A percentile compares a stretch with the other conserved stretches of the same genome.
Evolutionary conservation across 768 basidiomycete genomes (phyloP).

Genomic region (Tulasnella sp.): DNA sequence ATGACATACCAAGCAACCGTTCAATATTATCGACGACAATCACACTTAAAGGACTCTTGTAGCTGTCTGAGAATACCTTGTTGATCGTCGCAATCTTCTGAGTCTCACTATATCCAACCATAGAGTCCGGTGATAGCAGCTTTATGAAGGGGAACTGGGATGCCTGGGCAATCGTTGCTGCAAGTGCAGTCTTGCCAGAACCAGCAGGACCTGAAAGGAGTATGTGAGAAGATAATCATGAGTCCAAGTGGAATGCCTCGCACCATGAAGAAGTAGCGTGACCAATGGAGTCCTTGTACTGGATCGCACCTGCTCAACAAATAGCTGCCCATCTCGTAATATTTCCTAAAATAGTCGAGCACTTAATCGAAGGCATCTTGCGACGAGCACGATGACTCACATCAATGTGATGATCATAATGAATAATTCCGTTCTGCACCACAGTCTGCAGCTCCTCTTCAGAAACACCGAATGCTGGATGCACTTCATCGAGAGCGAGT

Average conservation of each 20-base stretch:
- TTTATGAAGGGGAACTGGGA: conserved; percentile 99
- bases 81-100: conserved; percentile 86
- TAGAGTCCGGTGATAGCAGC: conserved; percentile 85
- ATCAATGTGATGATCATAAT: conserved; percentile 60
- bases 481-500: conserved; percentile 84
- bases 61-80: conserved; percentile 88
- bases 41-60: conserved; percentile 94
- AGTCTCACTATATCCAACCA: conserved; percentile 90
- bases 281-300: conserved; percentile 87
- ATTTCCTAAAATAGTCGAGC: conserved; percentile 44
- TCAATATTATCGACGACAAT: conserved; percentile 94
- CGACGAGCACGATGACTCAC: conserved; percentile 34
- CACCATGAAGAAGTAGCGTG: conserved; percentile 69
- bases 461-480: conserved; percentile 93
- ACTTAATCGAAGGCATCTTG: conserved; percentile 2
- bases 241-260: too few relatives aligned
- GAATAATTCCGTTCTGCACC: conserved; percentile 93
- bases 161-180: conserved; percentile 81
- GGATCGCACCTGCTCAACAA: conserved; percentile 87
- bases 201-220: conserved; percentile 51
- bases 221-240: not conserved
- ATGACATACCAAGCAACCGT: conserved; percentile 63
- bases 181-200: conserved; percentile 89
- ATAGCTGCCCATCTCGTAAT: conserved; percentile 69
- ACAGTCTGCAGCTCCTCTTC: conserved; percentile 91